A percentile compares a stretch with the other conserved stretches of the same genome.
Conservation (phyloP, 2,329 filamentous ascomycete species). For the Fusarium fujikuroi region DNA sequence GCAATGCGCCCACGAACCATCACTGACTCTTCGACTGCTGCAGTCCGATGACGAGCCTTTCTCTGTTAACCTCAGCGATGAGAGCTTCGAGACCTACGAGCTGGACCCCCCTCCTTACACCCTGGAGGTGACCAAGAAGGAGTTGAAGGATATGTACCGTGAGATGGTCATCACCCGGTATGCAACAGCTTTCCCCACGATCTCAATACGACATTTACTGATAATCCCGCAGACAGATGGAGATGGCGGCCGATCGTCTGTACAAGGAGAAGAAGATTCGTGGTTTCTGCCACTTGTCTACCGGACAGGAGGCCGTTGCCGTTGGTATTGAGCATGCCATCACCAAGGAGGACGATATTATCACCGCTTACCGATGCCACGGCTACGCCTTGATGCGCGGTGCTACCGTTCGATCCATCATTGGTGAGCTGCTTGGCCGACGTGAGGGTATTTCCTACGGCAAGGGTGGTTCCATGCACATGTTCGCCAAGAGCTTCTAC, state of each 20-base stretch:
- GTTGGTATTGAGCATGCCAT: conserved; percentile 97
- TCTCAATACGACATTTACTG: conserved; percentile 34
- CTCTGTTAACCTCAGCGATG: conserved; percentile 90
- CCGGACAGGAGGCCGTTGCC: conserved; percentile 96
- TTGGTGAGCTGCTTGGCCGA: conserved; percentile 93
- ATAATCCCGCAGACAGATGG: conserved; percentile 82
- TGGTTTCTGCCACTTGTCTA: conserved; percentile 99
- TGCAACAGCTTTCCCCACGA: conserved; percentile 46
- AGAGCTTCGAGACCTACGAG: conserved; percentile 99
- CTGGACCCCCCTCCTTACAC: conserved; percentile 96
- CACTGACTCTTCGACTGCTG: conserved; percentile 33
- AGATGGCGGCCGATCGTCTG: conserved; percentile 97
- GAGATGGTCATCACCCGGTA: conserved; percentile 97
- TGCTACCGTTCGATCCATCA: conserved; percentile 88
- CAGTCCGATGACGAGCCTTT: conserved; percentile 96
- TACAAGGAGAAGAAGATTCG: conserved; percentile 99
- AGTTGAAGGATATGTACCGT: conserved; percentile 98
- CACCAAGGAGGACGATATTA: conserved; percentile 89
- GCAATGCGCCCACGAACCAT: not conserved
- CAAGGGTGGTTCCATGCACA: conserved; percentile 99
- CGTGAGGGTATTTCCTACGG: conserved; percentile 97
- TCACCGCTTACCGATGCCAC: conserved; percentile 99
- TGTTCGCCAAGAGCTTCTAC: conserved; percentile 98
- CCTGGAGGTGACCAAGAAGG: conserved; percentile 93
- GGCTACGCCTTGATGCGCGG: conserved; percentile 98